These are phyloP conservation scores for Salix dunnii DNA, from an alignment of 345 rosid species.

Conservation along the genomic window DNA sequence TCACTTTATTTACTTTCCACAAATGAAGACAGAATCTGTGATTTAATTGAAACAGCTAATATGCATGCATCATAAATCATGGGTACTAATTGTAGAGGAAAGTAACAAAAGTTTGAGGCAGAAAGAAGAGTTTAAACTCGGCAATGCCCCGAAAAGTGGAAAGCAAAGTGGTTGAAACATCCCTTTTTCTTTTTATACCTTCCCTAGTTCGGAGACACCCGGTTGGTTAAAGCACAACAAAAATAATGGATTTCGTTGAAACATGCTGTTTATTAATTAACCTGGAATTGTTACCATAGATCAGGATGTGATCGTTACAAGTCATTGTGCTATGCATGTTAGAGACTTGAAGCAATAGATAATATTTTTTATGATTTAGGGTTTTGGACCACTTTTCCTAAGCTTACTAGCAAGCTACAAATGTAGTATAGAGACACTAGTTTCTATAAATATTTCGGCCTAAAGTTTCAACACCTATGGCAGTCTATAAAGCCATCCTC, in stretches of 20 bases:
- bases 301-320: constrained; percentile 10
- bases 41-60: background rate
- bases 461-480: constrained; percentile 29
- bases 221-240: constrained; percentile 44
- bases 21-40: background rate
- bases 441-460: background rate
- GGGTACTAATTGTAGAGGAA: background rate
- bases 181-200: background rate
- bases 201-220: constrained; percentile 26
- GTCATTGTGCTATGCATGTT: constrained; percentile 8
- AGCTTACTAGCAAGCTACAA: background rate
- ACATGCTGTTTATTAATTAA: background rate
- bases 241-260: constrained; percentile 19
- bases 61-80: constrained; percentile 13
- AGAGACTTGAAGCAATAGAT: background rate
- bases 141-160: constrained; percentile 20
- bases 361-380: background rate
- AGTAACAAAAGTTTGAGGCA: background rate
- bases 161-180: constrained; percentile 8
- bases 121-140: constrained; percentile 3
- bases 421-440: background rate
- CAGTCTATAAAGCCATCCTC: constrained; percentile 10
- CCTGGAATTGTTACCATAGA: background rate
- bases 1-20: background rate
- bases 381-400: background rate